Percentiles rank a stretch among this genome's conserved stretches.
phyloP scores from a whole-genome alignment of 2,329 filamentous ascomycete genomes.

The Ophiognomonia clavigignenti-juglandacearum region DNA sequence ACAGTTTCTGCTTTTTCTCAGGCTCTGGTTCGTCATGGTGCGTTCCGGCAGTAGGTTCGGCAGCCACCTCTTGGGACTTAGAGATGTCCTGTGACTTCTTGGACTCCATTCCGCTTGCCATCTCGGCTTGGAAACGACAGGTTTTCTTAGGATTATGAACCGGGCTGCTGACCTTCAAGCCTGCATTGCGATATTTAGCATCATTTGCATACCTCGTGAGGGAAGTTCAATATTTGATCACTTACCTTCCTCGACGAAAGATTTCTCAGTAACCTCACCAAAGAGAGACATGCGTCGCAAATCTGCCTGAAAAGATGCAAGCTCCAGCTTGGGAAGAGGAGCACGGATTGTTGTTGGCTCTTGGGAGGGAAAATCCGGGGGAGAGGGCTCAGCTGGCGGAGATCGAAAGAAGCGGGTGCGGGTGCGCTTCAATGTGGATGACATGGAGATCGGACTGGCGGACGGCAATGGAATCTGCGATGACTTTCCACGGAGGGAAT shows the following conservation, averaged over 20 bases:
- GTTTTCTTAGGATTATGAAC: too few relatives aligned
- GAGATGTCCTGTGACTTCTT: too few relatives aligned
- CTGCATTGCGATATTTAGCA: too few relatives aligned
- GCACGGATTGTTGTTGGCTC: neutral
- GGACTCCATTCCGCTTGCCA: neutral
- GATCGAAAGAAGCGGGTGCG: slow-evolving; percentile 1
- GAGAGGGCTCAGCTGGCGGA: neutral
- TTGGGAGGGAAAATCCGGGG: neutral
- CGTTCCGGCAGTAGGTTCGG: too few relatives aligned
- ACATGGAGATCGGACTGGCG: neutral
- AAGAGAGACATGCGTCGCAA: slow-evolving; percentile 1
- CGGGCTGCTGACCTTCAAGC: too few relatives aligned
- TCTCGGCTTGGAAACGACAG: neutral
- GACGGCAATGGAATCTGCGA: slow-evolving; percentile 12
- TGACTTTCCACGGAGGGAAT: slow-evolving; percentile 6
- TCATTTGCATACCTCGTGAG: too few relatives aligned
- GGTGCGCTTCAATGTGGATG: slow-evolving; percentile 1
- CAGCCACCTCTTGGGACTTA: too few relatives aligned
- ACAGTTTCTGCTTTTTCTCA: too few relatives aligned
- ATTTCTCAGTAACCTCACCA: neutral
- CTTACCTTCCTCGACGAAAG: neutral
- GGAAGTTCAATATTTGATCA: too few relatives aligned
- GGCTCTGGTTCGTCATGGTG: too few relatives aligned
- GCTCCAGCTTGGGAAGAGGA: slow-evolving; percentile 7
- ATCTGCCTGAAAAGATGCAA: slow-evolving; percentile 9